Conservation (phyloP, 495 filamentous ascomycete species). For the Xylaria nigripes region DNA sequence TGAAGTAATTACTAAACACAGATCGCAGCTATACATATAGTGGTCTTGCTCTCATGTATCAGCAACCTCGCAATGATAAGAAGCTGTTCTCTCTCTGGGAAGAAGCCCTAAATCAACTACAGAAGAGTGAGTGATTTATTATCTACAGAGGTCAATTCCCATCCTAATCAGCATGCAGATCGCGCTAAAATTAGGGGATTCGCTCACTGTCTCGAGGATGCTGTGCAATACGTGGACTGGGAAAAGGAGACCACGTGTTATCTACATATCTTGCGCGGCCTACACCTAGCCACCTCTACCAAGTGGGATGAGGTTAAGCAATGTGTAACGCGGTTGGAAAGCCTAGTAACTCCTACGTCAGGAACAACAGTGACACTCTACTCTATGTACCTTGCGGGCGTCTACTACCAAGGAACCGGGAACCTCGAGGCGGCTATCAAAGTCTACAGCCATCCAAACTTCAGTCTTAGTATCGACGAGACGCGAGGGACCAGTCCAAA, state of each 20-base stretch:
- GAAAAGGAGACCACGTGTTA: conserved; percentile 38
- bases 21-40: conserved; percentile 46
- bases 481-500: conserved; percentile 28
- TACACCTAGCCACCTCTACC: conserved; percentile 37
- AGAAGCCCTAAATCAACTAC: conserved; percentile 30
- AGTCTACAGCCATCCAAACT: conserved; percentile 53
- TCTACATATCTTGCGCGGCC: conserved; percentile 38
- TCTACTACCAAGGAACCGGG: conserved; percentile 72
- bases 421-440: conserved; percentile 55
- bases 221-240: conserved; percentile 36
- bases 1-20: not conserved
- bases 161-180: conserved; percentile 24
- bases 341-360: conserved; percentile 24
- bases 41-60: conserved; percentile 58
- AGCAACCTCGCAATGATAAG: conserved; percentile 58
- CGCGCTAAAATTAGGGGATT: conserved; percentile 18
- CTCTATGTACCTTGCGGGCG: conserved; percentile 61
- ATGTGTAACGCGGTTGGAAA: conserved; percentile 32
- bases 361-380: conserved; percentile 31
- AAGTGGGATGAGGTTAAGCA: conserved; percentile 39
- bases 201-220: conserved; percentile 34
- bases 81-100: conserved; percentile 35
- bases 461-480: conserved; percentile 42
- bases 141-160: not conserved
- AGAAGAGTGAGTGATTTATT: conserved; percentile 17